Percentiles rank a stretch among this genome's conserved stretches.
These are phyloP conservation scores for Aspergillus bridgeri DNA, from an alignment of 495 filamentous ascomycete species.

Conservation along the genomic window DNA sequence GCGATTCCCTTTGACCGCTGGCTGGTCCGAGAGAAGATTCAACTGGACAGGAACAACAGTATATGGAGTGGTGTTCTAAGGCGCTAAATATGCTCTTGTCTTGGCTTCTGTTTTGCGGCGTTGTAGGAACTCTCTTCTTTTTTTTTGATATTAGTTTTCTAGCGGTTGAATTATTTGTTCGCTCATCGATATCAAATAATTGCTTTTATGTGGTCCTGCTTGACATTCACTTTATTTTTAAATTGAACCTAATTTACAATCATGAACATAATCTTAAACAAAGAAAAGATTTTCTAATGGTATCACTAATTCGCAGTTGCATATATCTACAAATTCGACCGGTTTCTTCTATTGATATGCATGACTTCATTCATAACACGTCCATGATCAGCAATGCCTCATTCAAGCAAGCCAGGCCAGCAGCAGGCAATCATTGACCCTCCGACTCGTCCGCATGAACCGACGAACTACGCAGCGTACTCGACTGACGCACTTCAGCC, in stretches of 20 bases:
- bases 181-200: not conserved
- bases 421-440: constrained; percentile 21
- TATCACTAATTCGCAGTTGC: not conserved
- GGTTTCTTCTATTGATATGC: not conserved
- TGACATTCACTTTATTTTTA: not conserved
- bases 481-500: constrained; percentile 19
- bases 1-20: constrained; percentile 13
- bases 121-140: constrained; percentile 3
- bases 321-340: not conserved
- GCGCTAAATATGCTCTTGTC: constrained; percentile 9
- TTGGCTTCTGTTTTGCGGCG: constrained; percentile 6
- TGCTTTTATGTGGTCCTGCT: not conserved
- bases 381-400: constrained; percentile 7
- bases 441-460: constrained; percentile 20
- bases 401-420: constrained; percentile 17
- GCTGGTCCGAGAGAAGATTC: constrained; percentile 13
- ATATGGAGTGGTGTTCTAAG: constrained; percentile 2
- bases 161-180: not conserved
- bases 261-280: not conserved
- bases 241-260: not conserved
- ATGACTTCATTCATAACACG: not conserved
- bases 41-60: not conserved
- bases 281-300: not conserved
- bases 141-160: not conserved
- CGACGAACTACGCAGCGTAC: constrained; percentile 26